Conservation (phyloP, 352 stramenopile genomes). For the Saprolegnia parasitica region DNA sequence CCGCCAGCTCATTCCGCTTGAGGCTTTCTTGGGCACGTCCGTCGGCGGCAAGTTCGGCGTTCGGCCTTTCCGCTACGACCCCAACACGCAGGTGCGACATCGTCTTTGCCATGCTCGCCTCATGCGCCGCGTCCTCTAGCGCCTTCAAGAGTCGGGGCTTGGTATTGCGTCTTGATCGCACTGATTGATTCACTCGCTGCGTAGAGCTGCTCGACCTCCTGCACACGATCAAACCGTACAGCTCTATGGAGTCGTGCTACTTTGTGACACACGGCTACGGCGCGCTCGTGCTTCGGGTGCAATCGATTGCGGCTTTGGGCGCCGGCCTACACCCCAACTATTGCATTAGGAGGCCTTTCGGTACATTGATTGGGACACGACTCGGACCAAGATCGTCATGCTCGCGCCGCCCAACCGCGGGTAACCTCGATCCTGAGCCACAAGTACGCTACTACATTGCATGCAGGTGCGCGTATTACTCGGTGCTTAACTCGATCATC, state of each 20-base stretch:
- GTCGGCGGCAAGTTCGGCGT: slow-evolving; percentile 39
- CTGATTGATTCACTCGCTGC: neutral
- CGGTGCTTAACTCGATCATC: slow-evolving; percentile 43
- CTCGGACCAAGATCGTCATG: slow-evolving; percentile 70
- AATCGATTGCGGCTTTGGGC: slow-evolving; percentile 16
- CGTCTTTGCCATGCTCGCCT: neutral
- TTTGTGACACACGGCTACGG: slow-evolving; percentile 75
- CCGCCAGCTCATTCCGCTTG: slow-evolving; percentile 43
- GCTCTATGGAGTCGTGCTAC: slow-evolving; percentile 47
- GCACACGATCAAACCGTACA: slow-evolving; percentile 57
- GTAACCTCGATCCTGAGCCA: slow-evolving; percentile 30
- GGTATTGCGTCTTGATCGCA: slow-evolving; percentile 30
- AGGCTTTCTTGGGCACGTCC: slow-evolving; percentile 38
- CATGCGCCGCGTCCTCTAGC: slow-evolving; percentile 26
- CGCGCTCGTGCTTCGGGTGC: slow-evolving; percentile 54
- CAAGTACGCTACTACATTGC: neutral
- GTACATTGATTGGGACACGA: slow-evolving; percentile 63
- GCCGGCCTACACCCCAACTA: neutral
- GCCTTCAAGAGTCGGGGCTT: slow-evolving; percentile 40
- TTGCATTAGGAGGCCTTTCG: slow-evolving; percentile 63
- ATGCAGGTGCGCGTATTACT: slow-evolving; percentile 33
- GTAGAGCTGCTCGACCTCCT: slow-evolving; percentile 48
- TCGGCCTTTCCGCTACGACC: slow-evolving; percentile 47
- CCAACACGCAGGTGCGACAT: slow-evolving; percentile 39
- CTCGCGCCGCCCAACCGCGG: slow-evolving; percentile 62